Evolutionary conservation across 305 asterid genomes (phyloP).

Genomic region (Fraxinus angustifolia): DNA sequence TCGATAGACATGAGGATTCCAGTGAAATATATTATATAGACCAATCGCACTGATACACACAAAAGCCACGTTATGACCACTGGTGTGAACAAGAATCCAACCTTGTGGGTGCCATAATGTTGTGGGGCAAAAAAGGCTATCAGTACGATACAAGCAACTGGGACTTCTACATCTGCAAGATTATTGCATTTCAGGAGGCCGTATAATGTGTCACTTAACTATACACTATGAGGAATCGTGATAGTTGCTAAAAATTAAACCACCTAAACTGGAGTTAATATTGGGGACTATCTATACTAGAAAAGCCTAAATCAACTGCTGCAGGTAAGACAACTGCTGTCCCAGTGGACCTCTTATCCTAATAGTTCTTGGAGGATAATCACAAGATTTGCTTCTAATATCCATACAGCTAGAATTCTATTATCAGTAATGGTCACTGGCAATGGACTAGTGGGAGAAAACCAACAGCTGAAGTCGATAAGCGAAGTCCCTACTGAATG

Average conservation of each 20-base stretch:
- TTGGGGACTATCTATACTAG: not conserved
- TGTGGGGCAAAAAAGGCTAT: conserved; percentile 62
- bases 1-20: conserved; percentile 61
- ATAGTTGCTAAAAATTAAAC: not conserved
- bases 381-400: not conserved
- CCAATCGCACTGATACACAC: too few species aligned
- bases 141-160: conserved; percentile 55
- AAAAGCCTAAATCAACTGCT: not conserved
- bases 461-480: not conserved
- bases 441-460: not conserved
- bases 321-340: not conserved
- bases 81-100: conserved; percentile 69
- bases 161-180: conserved; percentile 70
- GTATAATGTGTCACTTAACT: conserved; percentile 15
- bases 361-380: not conserved
- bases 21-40: conserved; percentile 50
- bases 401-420: not conserved
- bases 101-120: conserved; percentile 73
- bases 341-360: not conserved
- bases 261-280: not conserved
- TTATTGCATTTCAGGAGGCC: conserved; percentile 18
- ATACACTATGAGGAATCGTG: not conserved
- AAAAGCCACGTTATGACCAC: conserved; percentile 60
- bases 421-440: not conserved
- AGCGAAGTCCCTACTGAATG: not conserved